Percentiles rank a stretch among this genome's conserved stretches.
Conservation (phyloP, 306 rosid genomes). For the Spatholobus suberectus region DNA sequence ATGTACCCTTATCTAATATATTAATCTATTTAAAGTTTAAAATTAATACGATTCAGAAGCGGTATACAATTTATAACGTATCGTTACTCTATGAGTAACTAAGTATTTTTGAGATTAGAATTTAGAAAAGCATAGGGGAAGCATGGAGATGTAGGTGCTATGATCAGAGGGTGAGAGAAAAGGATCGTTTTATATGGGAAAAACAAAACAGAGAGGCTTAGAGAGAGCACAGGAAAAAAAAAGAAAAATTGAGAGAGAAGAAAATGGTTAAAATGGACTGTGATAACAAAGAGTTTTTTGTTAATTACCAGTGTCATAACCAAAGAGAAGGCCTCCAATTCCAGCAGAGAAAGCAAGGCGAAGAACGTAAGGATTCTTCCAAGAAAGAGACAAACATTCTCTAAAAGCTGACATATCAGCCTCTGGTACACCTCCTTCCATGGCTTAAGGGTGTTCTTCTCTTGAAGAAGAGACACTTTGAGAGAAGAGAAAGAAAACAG, state of each 20-base stretch:
- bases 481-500: neutral
- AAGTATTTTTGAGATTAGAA: neutral
- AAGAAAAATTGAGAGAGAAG: neutral
- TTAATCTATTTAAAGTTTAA: neutral
- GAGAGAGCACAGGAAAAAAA: too few relatives aligned
- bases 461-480: neutral
- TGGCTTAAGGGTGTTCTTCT: neutral
- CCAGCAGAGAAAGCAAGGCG: constrained; percentile 78
- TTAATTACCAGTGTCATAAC: constrained; percentile 64
- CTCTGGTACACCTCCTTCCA: constrained; percentile 66
- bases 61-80: neutral
- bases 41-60: neutral
- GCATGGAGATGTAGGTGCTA: neutral
- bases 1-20: neutral
- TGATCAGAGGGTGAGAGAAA: neutral
- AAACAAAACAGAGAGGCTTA: neutral
- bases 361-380: constrained; percentile 71
- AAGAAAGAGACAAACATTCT: constrained; percentile 68
- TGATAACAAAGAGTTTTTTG: neutral
- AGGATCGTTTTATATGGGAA: neutral
- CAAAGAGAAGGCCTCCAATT: constrained; percentile 73
- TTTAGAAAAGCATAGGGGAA: neutral
- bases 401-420: constrained; percentile 67
- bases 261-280: neutral
- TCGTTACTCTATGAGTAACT: neutral